Evolutionary conservation across 768 basidiomycete species (phyloP).

Genomic region (Coprinopsis cinerea): DNA sequence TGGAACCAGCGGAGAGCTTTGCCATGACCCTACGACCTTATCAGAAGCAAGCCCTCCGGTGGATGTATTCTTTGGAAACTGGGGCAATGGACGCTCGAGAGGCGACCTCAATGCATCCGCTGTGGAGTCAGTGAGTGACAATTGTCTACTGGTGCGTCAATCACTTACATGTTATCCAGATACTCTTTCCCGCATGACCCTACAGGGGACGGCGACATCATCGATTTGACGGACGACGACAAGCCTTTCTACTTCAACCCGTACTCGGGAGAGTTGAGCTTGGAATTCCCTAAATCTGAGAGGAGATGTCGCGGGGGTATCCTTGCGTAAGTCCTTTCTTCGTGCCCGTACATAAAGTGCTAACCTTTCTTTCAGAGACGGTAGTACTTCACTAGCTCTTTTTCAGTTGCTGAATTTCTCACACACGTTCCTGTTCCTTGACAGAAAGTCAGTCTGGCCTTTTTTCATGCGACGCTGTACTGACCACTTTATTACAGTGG

Average conservation of each 20-base stretch:
- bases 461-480: background rate
- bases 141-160: background rate
- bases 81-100: slow-evolving; percentile 66
- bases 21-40: slow-evolving; percentile 73
- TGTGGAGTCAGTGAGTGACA: slow-evolving; percentile 81
- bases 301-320: slow-evolving; percentile 81
- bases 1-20: slow-evolving; percentile 79
- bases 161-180: slow-evolving; percentile 33
- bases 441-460: slow-evolving; percentile 1
- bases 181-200: slow-evolving; percentile 69
- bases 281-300: slow-evolving; percentile 79
- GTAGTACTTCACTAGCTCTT: too few relatives aligned
- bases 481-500: slow-evolving; percentile 51
- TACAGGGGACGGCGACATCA: slow-evolving; percentile 40
- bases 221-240: slow-evolving; percentile 80
- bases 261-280: slow-evolving; percentile 83
- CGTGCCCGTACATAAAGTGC: background rate
- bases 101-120: slow-evolving; percentile 76
- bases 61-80: slow-evolving; percentile 88
- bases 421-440: slow-evolving; percentile 5
- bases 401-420: too few relatives aligned
- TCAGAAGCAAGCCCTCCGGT: slow-evolving; percentile 93
- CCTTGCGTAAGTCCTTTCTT: slow-evolving; percentile 57
- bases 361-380: slow-evolving; percentile 27
- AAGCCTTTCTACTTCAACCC: slow-evolving; percentile 84